Evolutionary conservation across 2,329 filamentous ascomycete genomes (phyloP), one percentile per base, ranked within the genome.

Genomic region (Curvularia lunata): DNA sequence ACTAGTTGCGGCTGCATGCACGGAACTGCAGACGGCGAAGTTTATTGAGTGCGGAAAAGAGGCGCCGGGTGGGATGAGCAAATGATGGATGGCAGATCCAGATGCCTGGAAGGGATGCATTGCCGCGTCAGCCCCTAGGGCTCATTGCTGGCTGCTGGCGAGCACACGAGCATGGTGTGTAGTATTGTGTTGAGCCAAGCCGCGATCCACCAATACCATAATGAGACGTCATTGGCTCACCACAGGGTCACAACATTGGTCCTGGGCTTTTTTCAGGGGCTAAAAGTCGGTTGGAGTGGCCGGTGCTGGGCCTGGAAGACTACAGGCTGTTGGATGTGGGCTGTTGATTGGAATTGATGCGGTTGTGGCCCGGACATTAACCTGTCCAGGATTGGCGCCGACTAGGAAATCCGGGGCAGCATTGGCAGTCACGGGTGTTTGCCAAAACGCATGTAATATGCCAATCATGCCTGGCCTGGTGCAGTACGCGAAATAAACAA

Each of bases 401-500:
- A 37, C 48, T 37, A 16, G 13, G 54, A 61, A 67, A 68, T 66
- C 72, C 62, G 69, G 69, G 69, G 69, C 48, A 54, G 46, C 2
- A 40, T 37, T 58, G 43, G 54, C 49, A 57, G 57, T 42, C 56
- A 49, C 34, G 58, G 43, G 34, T 38, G 42, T 52, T 59, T 42
- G 57, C 42, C 42, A 41, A 41, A 43, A 41, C 25, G 47, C 52
- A 43, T 47, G 34, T 47, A 52, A 59, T 37, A 37, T 37, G 13
- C 34, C 34, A 56, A 32, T 56, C 13, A 49, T 40, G 7, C 38
- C 9, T 28, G 40, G 18, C 8, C 25, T 43, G 5, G 7, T n/a
- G 8, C 19, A 13, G 45, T 23, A 38, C 32, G 9, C 27, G 34
- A 38, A 48, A 30, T 32, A 50, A 32, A 51, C 40, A 54, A 21